phyloP scores from a whole-genome alignment of 148 eudicot genomes.

The Nepenthes gracilis region DNA sequence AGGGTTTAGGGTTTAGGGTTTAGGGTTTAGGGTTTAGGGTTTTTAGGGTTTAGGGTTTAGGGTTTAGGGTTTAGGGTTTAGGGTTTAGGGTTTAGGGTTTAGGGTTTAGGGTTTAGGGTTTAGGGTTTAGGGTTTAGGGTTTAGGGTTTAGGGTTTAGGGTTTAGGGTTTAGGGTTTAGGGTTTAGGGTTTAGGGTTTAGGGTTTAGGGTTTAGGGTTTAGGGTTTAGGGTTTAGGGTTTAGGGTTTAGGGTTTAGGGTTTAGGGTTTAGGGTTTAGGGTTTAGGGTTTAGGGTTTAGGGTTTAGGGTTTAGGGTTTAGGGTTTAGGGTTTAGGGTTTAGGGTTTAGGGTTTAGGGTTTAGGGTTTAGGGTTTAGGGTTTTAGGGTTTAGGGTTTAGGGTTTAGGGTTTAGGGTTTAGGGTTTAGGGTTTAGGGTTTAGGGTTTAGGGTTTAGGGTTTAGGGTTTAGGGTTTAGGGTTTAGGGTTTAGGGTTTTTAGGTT shows the following conservation, averaged over 20 bases:
- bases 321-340: conserved; percentile 12
- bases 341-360: conserved; percentile 4
- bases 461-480: conserved; percentile 21
- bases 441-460: conserved; percentile 20
- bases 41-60: conserved; percentile 4
- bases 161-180: conserved; percentile 3
- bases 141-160: background rate
- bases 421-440: conserved; percentile 19
- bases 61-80: conserved; percentile 1
- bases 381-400: conserved; percentile 12
- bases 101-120: background rate
- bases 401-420: conserved; percentile 19
- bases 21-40: conserved; percentile 1
- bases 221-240: conserved; percentile 7
- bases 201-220: conserved; percentile 8
- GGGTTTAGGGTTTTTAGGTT: conserved; percentile 21
- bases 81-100: conserved; percentile 2
- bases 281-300: conserved; percentile 7
- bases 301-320: background rate
- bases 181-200: conserved; percentile 6
- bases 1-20: too few species aligned
- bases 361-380: conserved; percentile 15
- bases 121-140: conserved; percentile 1
- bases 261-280: background rate
- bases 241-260: background rate